Percentiles rank a stretch among this genome's conserved stretches.
Evolutionary conservation across 192 early-diverging fungal species (phyloP).

Genomic region (Nowakowskiella sp.): DNA sequence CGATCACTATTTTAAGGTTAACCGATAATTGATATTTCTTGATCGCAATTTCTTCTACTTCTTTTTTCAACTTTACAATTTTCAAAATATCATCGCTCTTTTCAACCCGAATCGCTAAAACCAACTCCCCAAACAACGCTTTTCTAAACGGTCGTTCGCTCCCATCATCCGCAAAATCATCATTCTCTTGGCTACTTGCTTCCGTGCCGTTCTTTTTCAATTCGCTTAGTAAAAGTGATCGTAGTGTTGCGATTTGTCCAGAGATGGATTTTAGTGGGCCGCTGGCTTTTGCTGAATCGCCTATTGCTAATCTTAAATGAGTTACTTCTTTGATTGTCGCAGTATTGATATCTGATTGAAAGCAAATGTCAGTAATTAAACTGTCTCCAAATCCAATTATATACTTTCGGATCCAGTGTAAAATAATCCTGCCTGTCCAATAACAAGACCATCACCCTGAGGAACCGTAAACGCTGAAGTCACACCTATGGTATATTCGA

Average conservation of each 20-base stretch:
- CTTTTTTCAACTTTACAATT: slow-evolving; percentile 50
- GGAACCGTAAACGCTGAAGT: slow-evolving; percentile 43
- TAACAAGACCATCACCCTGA: slow-evolving; percentile 55
- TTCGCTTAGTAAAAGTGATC: background rate
- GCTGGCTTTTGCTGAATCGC: slow-evolving; percentile 18
- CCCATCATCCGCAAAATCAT: background rate
- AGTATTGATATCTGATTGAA: slow-evolving; percentile 21
- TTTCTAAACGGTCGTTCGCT: background rate
- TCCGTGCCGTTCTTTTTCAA: too few species aligned
- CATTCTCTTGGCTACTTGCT: slow-evolving; percentile 5
- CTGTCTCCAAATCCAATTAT: too few species aligned
- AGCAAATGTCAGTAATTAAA: slow-evolving; percentile 1
- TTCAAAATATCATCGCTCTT: slow-evolving; percentile 49
- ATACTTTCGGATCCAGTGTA: slow-evolving; percentile 48
- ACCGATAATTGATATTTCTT: slow-evolving; percentile 2
- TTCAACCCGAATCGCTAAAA: background rate
- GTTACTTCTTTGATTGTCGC: slow-evolving; percentile 41
- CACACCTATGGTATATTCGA: slow-evolving; percentile 7
- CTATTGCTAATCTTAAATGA: slow-evolving; percentile 56
- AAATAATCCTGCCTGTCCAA: too few species aligned
- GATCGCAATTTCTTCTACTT: slow-evolving; percentile 19
- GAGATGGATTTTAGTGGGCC: slow-evolving; percentile 17
- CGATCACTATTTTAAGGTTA: slow-evolving; percentile 37
- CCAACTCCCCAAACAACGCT: slow-evolving; percentile 1
- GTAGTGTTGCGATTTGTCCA: slow-evolving; percentile 20